Evolutionary conservation across 164 flowering plant genomes (phyloP).

Genomic region (Euptelea pleiosperma): DNA sequence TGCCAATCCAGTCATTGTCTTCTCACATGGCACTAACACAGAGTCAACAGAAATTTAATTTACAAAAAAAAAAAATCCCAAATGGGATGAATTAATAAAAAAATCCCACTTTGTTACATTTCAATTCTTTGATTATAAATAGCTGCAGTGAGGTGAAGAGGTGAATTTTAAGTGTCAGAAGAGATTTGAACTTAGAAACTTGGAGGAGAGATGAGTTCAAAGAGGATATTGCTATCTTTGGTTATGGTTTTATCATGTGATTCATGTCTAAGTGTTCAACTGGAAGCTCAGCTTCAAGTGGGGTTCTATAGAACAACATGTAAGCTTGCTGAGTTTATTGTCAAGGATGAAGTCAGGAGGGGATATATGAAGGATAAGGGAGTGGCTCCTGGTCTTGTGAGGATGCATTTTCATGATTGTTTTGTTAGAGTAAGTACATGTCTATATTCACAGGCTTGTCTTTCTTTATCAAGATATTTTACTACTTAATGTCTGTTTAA

Average conservation of each 20-base stretch:
- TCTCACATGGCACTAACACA: slow-evolving; percentile 2
- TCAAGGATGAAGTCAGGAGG: slow-evolving; percentile 24
- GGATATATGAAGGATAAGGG: slow-evolving; percentile 23
- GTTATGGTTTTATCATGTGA: slow-evolving; percentile 13
- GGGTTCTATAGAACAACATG: slow-evolving; percentile 37
- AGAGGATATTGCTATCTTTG: slow-evolving; percentile 6
- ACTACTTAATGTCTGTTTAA: neutral
- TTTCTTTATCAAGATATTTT: neutral
- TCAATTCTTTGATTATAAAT: slow-evolving; percentile 8
- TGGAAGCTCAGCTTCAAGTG: slow-evolving; percentile 40
- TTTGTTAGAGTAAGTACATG: slow-evolving; percentile 45
- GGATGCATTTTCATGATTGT: slow-evolving; percentile 60
- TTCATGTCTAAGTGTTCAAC: slow-evolving; percentile 11
- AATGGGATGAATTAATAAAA: no score
- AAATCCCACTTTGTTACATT: neutral
- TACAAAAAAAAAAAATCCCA: no score
- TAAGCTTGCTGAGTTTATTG: slow-evolving; percentile 23
- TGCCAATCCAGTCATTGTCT: neutral
- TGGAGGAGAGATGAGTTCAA: slow-evolving; percentile 10
- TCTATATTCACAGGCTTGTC: neutral
- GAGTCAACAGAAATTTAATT: no score
- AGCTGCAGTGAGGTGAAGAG: neutral
- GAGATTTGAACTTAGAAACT: neutral
- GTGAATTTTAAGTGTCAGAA: neutral
- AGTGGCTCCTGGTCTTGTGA: slow-evolving; percentile 34